These are phyloP conservation scores for Eucalyptus cloeziana DNA, from an alignment of 345 rosid genomes.

Conservation along the genomic window DNA sequence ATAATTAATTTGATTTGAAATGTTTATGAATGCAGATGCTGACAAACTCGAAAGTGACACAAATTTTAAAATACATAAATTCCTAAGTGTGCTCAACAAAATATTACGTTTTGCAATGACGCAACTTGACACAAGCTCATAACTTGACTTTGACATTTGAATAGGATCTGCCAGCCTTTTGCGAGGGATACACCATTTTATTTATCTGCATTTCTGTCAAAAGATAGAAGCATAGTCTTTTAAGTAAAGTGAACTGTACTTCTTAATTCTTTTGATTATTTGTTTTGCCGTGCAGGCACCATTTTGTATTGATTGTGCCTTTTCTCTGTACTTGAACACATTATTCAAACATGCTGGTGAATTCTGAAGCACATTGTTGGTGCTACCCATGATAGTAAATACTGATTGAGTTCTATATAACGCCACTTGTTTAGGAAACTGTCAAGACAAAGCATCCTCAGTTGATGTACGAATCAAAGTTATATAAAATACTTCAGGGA, in stretches of 20 bases:
- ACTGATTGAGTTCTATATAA: neutral
- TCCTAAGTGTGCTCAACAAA: neutral
- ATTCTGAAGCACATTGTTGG: neutral
- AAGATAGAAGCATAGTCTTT: neutral
- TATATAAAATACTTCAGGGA: constrained; percentile 85
- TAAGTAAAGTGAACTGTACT: neutral
- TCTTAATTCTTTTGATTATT: neutral
- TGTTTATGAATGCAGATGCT: neutral
- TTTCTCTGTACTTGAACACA: neutral
- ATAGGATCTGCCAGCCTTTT: neutral
- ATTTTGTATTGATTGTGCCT: neutral
- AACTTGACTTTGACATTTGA: neutral
- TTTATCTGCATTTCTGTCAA: neutral
- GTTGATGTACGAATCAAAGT: constrained; percentile 78
- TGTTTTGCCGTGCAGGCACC: neutral
- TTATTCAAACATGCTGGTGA: neutral
- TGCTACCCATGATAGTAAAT: neutral
- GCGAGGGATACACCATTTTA: neutral
- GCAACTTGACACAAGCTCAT: neutral
- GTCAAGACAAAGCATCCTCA: constrained; percentile 94
- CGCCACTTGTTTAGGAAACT: constrained; percentile 37
- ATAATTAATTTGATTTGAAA: neutral
- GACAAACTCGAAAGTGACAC: neutral
- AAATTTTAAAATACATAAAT: neutral
- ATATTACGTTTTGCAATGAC: neutral